Percentiles rank a stretch among this genome's conserved stretches.
Evolutionary conservation across 2,329 filamentous ascomycete species (phyloP).

Genomic region (Torrubiellomyces zombiae): DNA sequence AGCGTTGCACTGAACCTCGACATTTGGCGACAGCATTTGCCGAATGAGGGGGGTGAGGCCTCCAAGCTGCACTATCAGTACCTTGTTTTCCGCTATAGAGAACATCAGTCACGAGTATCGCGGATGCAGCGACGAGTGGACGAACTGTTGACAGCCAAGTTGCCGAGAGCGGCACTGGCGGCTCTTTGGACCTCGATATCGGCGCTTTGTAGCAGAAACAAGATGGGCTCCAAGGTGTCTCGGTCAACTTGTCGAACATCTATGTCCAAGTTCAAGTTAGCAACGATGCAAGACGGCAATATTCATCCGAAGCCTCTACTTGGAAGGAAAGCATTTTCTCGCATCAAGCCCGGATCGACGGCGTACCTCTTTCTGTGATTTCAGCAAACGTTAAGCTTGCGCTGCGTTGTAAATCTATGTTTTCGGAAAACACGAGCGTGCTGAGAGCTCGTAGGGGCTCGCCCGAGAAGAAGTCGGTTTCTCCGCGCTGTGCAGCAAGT

Average conservation of each 20-base stretch:
- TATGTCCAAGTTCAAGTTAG: constrained; percentile 22
- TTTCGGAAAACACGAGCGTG: constrained; percentile 95
- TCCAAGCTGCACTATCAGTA: constrained; percentile 82
- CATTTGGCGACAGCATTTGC: constrained; percentile 96
- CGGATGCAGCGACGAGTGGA: too few relatives aligned
- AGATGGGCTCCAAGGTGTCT: constrained; percentile 87
- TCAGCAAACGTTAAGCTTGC: constrained; percentile 97
- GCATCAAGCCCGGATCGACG: constrained; percentile 1
- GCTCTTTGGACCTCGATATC: constrained; percentile 96
- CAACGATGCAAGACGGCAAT: neutral
- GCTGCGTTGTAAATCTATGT: constrained; percentile 93
- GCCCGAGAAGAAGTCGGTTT: constrained; percentile 96
- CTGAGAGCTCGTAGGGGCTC: constrained; percentile 86
- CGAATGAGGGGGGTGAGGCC: constrained; percentile 83
- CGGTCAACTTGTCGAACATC: constrained; percentile 94
- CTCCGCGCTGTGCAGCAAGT: constrained; percentile 49
- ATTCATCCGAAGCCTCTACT: neutral
- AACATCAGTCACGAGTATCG: constrained; percentile 30
- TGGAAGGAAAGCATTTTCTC: constrained; percentile 4
- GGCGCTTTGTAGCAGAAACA: constrained; percentile 83
- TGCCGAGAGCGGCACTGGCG: constrained; percentile 87
- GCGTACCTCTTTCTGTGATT: constrained; percentile 88
- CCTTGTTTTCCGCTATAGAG: constrained; percentile 82
- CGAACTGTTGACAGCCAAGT: constrained; percentile 92
- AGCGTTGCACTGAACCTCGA: constrained; percentile 97